These are phyloP conservation scores for Vinca minor DNA, from an alignment of 257 asterid genomes.

Conservation along the genomic window DNA sequence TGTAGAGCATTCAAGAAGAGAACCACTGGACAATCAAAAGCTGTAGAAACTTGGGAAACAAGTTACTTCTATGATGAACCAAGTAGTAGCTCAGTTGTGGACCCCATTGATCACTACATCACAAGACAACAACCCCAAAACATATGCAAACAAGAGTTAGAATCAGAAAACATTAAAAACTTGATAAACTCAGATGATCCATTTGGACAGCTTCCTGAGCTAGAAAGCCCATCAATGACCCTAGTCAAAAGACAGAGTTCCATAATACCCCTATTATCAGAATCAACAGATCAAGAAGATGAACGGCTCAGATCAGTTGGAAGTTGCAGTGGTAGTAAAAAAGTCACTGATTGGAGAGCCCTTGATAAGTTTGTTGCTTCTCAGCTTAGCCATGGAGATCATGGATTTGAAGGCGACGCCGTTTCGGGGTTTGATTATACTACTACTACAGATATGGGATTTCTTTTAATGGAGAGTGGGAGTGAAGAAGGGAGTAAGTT, in stretches of 20 bases:
- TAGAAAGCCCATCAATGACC: slow-evolving; percentile 43
- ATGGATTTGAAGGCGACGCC: slow-evolving; percentile 1
- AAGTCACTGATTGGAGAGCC: slow-evolving; percentile 60
- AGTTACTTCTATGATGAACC: slow-evolving; percentile 35
- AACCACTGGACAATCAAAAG: slow-evolving; percentile 37
- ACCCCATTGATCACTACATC: slow-evolving; percentile 25
- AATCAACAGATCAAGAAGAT: slow-evolving; percentile 17
- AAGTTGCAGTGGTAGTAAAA: slow-evolving; percentile 14
- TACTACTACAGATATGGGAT: slow-evolving; percentile 36
- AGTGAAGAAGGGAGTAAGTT: slow-evolving; percentile 33
- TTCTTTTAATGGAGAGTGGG: slow-evolving; percentile 37
- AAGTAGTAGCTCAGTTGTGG: slow-evolving; percentile 20
- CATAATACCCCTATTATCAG: slow-evolving; percentile 7
- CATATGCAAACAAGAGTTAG: slow-evolving; percentile 46
- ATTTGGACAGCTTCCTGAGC: slow-evolving; percentile 49
- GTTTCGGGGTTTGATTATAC: slow-evolving; percentile 23
- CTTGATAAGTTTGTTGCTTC: slow-evolving; percentile 71
- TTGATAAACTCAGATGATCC: slow-evolving; percentile 27
- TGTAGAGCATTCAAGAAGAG: slow-evolving; percentile 68
- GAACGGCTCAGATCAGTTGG: background rate
- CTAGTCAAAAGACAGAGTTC: slow-evolving; percentile 24
- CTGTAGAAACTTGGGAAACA: slow-evolving; percentile 42
- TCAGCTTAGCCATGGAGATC: slow-evolving; percentile 57
- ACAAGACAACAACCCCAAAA: slow-evolving; percentile 11
- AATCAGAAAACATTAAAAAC: slow-evolving; percentile 22